phyloP scores from a whole-genome alignment of 345 rosid genomes.

The Gossypium thurberi region DNA sequence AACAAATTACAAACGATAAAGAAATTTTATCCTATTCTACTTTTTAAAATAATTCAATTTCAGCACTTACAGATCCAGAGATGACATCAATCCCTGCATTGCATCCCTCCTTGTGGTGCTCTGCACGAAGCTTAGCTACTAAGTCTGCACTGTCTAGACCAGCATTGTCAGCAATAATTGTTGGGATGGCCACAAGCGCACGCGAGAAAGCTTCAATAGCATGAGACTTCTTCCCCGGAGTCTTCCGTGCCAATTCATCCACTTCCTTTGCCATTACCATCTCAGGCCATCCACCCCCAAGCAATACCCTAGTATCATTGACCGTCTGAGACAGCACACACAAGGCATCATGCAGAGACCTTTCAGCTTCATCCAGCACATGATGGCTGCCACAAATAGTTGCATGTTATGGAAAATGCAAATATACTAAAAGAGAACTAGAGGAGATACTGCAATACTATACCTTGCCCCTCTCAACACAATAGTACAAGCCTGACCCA shows the following conservation, averaged over 20 bases:
- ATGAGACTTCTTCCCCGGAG: constrained; percentile 94
- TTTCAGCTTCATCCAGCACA: constrained; percentile 96
- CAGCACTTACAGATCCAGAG: constrained; percentile 75
- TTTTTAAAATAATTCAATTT: neutral
- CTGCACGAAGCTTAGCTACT: constrained; percentile 94
- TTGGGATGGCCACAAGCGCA: constrained; percentile 80
- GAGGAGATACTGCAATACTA: neutral
- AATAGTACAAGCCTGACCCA: constrained; percentile 98
- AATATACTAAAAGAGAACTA: constrained; percentile 4
- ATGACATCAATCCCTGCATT: constrained; percentile 83
- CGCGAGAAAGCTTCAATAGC: constrained; percentile 93
- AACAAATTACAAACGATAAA: neutral
- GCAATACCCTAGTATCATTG: constrained; percentile 79
- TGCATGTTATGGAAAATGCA: neutral
- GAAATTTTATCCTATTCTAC: neutral
- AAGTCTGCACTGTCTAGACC: constrained; percentile 98
- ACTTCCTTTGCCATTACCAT: constrained; percentile 98
- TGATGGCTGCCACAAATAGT: constrained; percentile 53
- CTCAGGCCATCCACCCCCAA: constrained; percentile 99
- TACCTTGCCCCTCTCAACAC: constrained; percentile 97
- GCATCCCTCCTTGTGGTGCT: constrained; percentile 78
- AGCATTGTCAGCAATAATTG: constrained; percentile 91
- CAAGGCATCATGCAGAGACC: constrained; percentile 94
- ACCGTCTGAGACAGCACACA: constrained; percentile 96
- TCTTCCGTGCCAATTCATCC: constrained; percentile 84